Evolutionary conservation across 176 grass and related monocot species (phyloP).

Genomic region (Lolium multiflorum): DNA sequence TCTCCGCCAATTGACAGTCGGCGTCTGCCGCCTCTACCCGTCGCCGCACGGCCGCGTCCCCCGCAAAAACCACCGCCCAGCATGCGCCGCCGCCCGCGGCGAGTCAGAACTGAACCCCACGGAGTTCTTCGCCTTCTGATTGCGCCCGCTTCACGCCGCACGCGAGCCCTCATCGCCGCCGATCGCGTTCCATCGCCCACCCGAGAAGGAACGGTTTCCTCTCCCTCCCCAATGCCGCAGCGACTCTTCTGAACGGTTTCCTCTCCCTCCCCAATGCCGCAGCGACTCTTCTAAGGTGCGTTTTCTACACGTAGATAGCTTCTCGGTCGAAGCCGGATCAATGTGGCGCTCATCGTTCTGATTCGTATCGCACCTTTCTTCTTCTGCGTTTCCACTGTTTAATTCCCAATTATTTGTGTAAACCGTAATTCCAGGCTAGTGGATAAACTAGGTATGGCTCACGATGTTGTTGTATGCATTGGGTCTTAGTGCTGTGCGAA

Average conservation of each 20-base stretch:
- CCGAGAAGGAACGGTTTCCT: not conserved
- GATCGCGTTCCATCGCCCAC: not conserved
- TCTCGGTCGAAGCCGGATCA: not conserved
- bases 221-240: not conserved
- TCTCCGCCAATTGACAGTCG: not conserved
- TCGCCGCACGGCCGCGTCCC: not conserved
- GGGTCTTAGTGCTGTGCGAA: not conserved
- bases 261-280: not conserved
- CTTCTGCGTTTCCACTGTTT: not conserved
- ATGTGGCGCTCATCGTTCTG: not conserved
- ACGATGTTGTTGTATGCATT: not conserved
- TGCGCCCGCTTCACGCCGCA: slow-evolving; percentile 20
- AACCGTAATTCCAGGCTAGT: not conserved
- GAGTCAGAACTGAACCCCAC: too few species aligned
- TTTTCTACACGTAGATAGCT: not conserved
- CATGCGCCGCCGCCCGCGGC: not conserved
- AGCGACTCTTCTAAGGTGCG: not conserved
- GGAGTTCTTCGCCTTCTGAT: not conserved
- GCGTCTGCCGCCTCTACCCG: not conserved
- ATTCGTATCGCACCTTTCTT: not conserved
- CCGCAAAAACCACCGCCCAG: not conserved
- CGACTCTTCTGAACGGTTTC: not conserved
- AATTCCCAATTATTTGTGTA: not conserved
- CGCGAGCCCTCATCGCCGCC: slow-evolving; percentile 31
- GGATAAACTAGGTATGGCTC: not conserved